Evolutionary conservation across 2,329 filamentous ascomycete genomes (phyloP).

Genomic region (Zymoseptoria crescenta): DNA sequence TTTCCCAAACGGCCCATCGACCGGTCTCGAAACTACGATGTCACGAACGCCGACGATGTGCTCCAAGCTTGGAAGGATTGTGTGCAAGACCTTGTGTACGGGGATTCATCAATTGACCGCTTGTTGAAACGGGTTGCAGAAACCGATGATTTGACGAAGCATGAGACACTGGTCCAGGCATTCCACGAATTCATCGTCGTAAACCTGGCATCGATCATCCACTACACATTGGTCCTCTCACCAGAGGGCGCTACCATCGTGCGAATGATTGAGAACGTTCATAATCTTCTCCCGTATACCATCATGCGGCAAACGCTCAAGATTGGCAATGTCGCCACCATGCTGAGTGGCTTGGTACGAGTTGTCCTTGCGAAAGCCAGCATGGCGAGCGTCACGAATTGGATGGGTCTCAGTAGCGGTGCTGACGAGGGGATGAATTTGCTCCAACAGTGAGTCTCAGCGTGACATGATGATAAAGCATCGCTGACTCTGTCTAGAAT

Average conservation of each 20-base stretch:
- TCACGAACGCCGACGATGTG: slow-evolving; percentile 52
- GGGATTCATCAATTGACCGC: slow-evolving; percentile 57
- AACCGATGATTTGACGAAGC: slow-evolving; percentile 55
- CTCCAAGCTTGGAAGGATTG: slow-evolving; percentile 59
- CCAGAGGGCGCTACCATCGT: slow-evolving; percentile 68
- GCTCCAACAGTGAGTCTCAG: slow-evolving; percentile 49
- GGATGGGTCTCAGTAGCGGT: slow-evolving; percentile 64
- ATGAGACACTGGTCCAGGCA: slow-evolving; percentile 54
- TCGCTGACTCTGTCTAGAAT: slow-evolving; percentile 45
- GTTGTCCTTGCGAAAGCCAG: slow-evolving; percentile 72
- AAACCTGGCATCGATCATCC: slow-evolving; percentile 61
- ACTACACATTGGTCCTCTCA: slow-evolving; percentile 64
- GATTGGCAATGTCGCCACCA: slow-evolving; percentile 70
- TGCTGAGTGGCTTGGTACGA: slow-evolving; percentile 68
- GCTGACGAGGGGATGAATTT: slow-evolving; percentile 75
- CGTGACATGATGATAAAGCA: not conserved
- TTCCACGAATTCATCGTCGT: slow-evolving; percentile 18
- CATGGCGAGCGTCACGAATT: slow-evolving; percentile 66
- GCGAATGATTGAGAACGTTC: slow-evolving; percentile 61
- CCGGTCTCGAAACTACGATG: slow-evolving; percentile 46
- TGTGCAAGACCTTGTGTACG: slow-evolving; percentile 60
- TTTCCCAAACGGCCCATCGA: slow-evolving; percentile 36
- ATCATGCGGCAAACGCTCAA: slow-evolving; percentile 65
- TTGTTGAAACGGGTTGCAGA: slow-evolving; percentile 54
- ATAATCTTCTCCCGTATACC: slow-evolving; percentile 63